A percentile compares a stretch with the other conserved stretches of the same genome.
Evolutionary conservation across 352 stramenopile species (phyloP).

Genomic region (Globisporangium perplexum): DNA sequence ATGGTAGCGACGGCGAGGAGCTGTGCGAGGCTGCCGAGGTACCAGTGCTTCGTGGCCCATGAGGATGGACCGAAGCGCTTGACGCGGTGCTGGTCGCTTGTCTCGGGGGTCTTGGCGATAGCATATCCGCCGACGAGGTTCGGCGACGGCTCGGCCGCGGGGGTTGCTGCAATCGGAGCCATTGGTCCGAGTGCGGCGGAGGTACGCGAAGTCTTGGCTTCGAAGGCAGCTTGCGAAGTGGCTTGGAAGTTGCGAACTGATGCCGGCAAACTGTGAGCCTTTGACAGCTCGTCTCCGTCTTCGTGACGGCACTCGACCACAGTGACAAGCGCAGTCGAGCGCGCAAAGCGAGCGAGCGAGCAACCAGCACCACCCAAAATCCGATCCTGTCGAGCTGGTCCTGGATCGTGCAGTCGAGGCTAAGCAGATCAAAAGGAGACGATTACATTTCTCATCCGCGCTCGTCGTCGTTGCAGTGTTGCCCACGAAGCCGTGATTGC

Average conservation of each 20-base stretch:
- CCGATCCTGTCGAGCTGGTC: too few species aligned
- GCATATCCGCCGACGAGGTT: background rate
- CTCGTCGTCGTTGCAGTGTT: too few species aligned
- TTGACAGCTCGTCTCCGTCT: background rate
- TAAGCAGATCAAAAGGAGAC: too few species aligned
- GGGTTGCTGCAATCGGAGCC: background rate
- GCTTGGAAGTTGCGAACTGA: background rate
- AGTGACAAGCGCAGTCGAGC: too few species aligned
- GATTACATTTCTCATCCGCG: too few species aligned
- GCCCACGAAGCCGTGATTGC: too few species aligned
- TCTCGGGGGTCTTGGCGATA: conserved; percentile 7
- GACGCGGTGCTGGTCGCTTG: background rate
- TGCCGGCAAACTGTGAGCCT: too few species aligned
- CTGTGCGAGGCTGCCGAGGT: background rate
- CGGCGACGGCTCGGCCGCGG: conserved; percentile 1
- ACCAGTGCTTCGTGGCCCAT: conserved; percentile 1
- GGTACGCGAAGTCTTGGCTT: background rate
- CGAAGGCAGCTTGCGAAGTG: background rate
- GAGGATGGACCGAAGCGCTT: conserved; percentile 1
- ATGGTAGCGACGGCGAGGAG: conserved; percentile 10
- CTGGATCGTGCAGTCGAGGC: too few species aligned
- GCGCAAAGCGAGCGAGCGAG: too few species aligned
- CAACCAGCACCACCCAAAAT: too few species aligned
- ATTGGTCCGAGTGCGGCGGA: background rate
- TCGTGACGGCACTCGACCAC: too few species aligned